Conservation (phyloP, 805 yeast species). For the Vanderwaltozyma verrucispora region DNA sequence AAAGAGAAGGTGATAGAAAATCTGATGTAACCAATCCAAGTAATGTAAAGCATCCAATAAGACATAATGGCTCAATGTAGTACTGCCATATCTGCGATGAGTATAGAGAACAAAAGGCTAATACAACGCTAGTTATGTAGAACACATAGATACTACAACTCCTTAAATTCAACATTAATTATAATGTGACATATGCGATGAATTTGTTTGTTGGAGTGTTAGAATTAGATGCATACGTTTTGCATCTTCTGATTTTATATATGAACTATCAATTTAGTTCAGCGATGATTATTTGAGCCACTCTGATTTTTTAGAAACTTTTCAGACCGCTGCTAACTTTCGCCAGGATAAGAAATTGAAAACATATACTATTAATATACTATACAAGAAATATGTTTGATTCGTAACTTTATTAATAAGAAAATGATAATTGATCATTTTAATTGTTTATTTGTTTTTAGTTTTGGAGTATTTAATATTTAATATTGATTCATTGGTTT, state of each 20-base stretch:
- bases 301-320: too few species aligned
- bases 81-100: background rate
- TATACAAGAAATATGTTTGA: too few species aligned
- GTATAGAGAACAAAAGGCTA: background rate
- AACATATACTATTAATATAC: too few species aligned
- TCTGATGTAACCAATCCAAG: constrained; percentile 77
- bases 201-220: background rate
- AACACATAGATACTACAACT: background rate
- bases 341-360: too few species aligned
- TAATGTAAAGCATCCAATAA: constrained; percentile 1
- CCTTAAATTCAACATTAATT: too few species aligned
- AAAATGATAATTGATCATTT: background rate
- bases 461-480: background rate
- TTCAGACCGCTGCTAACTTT: too few species aligned
- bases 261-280: too few species aligned
- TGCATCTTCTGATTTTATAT: background rate
- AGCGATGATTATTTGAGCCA: too few species aligned
- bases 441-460: too few species aligned
- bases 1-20: constrained; percentile 69
- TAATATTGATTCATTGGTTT: background rate
- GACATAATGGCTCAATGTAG: constrained; percentile 1
- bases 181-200: too few species aligned
- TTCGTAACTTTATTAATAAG: too few species aligned
- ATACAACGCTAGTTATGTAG: background rate
- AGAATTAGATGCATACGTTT: background rate